phyloP scores from a whole-genome alignment of 371 early-diverging fungal species.

The Mucor racemosus region DNA sequence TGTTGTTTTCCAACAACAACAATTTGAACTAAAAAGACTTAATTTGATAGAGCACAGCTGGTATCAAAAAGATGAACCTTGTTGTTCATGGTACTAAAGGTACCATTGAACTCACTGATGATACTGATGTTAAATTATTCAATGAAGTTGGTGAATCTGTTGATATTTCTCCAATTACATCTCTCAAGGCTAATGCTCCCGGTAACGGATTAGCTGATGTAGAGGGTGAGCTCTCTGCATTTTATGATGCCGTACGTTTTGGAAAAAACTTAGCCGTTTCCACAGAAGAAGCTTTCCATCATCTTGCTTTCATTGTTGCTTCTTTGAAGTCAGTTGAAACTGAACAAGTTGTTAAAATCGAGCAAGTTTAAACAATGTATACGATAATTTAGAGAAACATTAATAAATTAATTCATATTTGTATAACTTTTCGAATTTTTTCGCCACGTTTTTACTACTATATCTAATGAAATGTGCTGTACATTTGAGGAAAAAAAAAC shows the following conservation, averaged over 20 bases:
- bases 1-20: too few species aligned
- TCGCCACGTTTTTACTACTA: too few species aligned
- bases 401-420: neutral
- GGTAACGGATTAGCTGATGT: conserved; percentile 46
- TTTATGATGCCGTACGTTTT: conserved; percentile 39
- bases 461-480: too few species aligned
- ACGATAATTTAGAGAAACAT: neutral
- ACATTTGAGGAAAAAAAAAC: neutral
- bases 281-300: conserved; percentile 49
- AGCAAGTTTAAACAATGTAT: conserved; percentile 11
- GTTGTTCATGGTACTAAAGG: conserved; percentile 52
- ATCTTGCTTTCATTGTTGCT: conserved; percentile 51
- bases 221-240: conserved; percentile 48
- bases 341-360: conserved; percentile 31
- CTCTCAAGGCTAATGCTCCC: conserved; percentile 23
- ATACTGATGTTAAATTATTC: conserved; percentile 32
- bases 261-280: conserved; percentile 36
- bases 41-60: conserved; percentile 41
- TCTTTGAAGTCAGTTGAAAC: conserved; percentile 47
- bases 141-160: conserved; percentile 32
- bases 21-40: neutral
- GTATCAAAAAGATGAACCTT: conserved; percentile 36
- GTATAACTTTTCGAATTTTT: neutral
- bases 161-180: conserved; percentile 17
- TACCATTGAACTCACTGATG: conserved; percentile 39